These are phyloP conservation scores for Ogataea angusta DNA, from an alignment of 805 yeast species.

Conservation along the genomic window DNA sequence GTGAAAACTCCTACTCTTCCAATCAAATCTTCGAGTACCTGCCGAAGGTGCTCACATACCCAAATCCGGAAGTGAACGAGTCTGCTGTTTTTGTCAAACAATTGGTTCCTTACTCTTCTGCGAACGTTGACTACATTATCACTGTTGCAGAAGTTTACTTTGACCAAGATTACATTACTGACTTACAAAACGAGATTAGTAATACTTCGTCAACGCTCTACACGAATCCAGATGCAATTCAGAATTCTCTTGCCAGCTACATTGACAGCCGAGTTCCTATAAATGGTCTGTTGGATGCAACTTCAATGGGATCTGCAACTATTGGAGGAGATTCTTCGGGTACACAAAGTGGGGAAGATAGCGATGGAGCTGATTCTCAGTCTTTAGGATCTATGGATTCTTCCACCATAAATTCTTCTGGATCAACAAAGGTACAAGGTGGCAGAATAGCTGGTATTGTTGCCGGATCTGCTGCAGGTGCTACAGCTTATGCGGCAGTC, in stretches of 20 bases:
- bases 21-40: conserved; percentile 84
- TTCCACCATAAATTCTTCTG: background rate
- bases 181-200: conserved; percentile 48
- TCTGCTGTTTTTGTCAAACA: conserved; percentile 55
- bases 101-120: conserved; percentile 71
- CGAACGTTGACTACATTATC: conserved; percentile 58
- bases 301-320: conserved; percentile 12
- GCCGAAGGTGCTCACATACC: conserved; percentile 67
- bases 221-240: conserved; percentile 52
- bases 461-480: conserved; percentile 80
- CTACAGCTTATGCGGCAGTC: conserved; percentile 57
- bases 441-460: conserved; percentile 69
- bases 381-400: conserved; percentile 30
- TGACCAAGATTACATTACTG: conserved; percentile 50
- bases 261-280: conserved; percentile 72
- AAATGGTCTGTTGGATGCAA: conserved; percentile 37
- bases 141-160: conserved; percentile 88
- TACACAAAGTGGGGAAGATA: conserved; percentile 1
- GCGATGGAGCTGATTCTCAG: conserved; percentile 6
- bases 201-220: conserved; percentile 58
- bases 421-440: conserved; percentile 17
- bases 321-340: conserved; percentile 12
- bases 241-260: conserved; percentile 55
- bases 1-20: conserved; percentile 64
- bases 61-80: conserved; percentile 41